phyloP scores from a whole-genome alignment of 2,329 filamentous ascomycete genomes.

The Aspergillus piperis region DNA sequence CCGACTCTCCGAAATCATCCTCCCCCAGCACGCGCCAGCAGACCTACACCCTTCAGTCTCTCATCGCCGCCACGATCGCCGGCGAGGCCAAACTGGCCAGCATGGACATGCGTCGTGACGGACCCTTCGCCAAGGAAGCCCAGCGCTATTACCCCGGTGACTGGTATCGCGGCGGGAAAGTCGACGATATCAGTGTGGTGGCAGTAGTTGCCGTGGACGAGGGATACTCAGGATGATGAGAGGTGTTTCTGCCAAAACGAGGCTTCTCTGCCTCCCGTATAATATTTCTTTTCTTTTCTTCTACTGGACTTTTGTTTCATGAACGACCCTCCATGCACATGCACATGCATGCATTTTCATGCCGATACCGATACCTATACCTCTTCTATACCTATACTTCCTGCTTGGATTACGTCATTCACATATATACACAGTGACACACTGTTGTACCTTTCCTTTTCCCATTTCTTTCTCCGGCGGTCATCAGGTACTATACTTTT shows the following conservation, averaged over 20 bases:
- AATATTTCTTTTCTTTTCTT: not conserved
- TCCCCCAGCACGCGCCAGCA: constrained; percentile 16
- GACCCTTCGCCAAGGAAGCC: constrained; percentile 93
- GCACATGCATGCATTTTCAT: not conserved
- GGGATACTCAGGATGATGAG: constrained; percentile 1
- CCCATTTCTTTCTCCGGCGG: not conserved
- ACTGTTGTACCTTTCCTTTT: not conserved
- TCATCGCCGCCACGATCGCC: constrained; percentile 77
- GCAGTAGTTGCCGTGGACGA: constrained; percentile 74
- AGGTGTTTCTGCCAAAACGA: not conserved
- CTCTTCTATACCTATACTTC: not conserved
- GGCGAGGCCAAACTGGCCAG: constrained; percentile 82
- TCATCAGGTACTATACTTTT: not conserved
- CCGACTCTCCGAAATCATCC: constrained; percentile 5
- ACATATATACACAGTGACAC: not conserved
- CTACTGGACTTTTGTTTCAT: not conserved
- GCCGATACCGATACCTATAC: not conserved
- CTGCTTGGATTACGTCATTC: too few species aligned
- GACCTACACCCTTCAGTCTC: constrained; percentile 67
- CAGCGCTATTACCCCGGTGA: constrained; percentile 84
- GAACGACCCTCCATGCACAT: not conserved
- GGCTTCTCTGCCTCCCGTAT: not conserved
- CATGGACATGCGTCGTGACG: constrained; percentile 76
- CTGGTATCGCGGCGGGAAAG: constrained; percentile 86
- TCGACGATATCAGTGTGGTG: constrained; percentile 92